Evolutionary conservation across 2,329 filamentous ascomycete genomes (phyloP).

Genomic region (Penicillium sp.): DNA sequence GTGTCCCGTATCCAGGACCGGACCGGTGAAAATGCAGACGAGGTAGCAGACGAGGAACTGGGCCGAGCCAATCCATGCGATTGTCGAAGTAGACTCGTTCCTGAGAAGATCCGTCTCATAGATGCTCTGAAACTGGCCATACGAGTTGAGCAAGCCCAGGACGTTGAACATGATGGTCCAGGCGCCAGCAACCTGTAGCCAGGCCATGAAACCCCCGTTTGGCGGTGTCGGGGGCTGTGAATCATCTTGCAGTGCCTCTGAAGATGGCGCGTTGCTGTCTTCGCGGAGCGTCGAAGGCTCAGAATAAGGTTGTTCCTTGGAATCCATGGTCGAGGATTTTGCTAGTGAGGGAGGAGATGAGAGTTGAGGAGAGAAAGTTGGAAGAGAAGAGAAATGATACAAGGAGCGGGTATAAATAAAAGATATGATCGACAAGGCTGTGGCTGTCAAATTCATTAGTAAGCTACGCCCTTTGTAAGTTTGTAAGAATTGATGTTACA

Average conservation of each 20-base stretch:
- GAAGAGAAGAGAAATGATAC: neutral
- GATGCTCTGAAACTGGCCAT: constrained; percentile 52
- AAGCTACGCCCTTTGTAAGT: no score
- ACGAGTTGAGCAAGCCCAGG: constrained; percentile 49
- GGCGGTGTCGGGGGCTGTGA: neutral
- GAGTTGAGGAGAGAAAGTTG: neutral
- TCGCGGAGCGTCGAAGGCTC: constrained; percentile 1
- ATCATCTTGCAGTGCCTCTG: constrained; percentile 4
- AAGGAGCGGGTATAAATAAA: neutral
- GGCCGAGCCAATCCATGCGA: constrained; percentile 53
- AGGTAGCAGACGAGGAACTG: constrained; percentile 52
- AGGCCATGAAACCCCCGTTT: constrained; percentile 21
- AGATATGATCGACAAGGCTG: no score
- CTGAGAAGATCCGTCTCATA: constrained; percentile 44
- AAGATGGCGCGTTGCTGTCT: constrained; percentile 4
- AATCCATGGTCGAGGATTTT: neutral
- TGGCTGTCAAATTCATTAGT: no score
- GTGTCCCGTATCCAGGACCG: constrained; percentile 41
- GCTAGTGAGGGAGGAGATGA: neutral
- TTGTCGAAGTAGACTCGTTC: constrained; percentile 40
- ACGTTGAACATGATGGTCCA: constrained; percentile 23
- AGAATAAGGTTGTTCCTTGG: constrained; percentile 1
- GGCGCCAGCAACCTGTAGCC: constrained; percentile 22
- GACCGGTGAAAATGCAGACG: constrained; percentile 51
- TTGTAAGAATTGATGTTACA: no score